phyloP scores from a whole-genome alignment of 306 rosid genomes.

The Rosa persica region DNA sequence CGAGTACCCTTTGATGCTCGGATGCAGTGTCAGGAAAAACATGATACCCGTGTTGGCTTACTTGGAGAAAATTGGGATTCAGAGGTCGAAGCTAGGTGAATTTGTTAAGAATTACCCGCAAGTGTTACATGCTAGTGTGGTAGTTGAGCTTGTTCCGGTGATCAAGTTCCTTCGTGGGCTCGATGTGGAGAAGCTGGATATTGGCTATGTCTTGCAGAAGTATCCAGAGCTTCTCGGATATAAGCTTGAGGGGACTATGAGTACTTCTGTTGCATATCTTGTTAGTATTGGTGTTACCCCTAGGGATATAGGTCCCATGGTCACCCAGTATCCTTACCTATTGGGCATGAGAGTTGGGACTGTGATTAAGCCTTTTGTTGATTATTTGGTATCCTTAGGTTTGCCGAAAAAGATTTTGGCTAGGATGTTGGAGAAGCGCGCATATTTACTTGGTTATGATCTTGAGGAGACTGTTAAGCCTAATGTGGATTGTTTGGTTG shows the following conservation, averaged over 20 bases:
- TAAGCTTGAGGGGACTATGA: slow-evolving; percentile 97
- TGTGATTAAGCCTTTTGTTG: slow-evolving; percentile 71
- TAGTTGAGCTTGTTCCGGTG: slow-evolving; percentile 94
- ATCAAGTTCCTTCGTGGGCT: slow-evolving; percentile 84
- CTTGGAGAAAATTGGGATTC: slow-evolving; percentile 86
- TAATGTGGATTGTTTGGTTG: slow-evolving; percentile 78
- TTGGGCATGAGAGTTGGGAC: slow-evolving; percentile 98
- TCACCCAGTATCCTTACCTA: slow-evolving; percentile 78
- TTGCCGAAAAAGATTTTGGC: slow-evolving; percentile 80
- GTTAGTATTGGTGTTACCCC: slow-evolving; percentile 88
- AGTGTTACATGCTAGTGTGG: slow-evolving; percentile 88
- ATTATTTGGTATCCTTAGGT: slow-evolving; percentile 64
- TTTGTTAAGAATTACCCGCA: slow-evolving; percentile 77
- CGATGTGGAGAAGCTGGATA: slow-evolving; percentile 80
- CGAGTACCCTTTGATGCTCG: slow-evolving; percentile 75
- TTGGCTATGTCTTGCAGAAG: slow-evolving; percentile 82
- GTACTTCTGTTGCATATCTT: slow-evolving; percentile 92
- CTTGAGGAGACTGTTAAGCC: slow-evolving; percentile 76
- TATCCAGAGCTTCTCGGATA: slow-evolving; percentile 93
- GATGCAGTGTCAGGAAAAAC: slow-evolving; percentile 82
- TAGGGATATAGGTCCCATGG: slow-evolving; percentile 95
- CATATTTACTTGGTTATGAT: slow-evolving; percentile 77
- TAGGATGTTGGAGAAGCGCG: slow-evolving; percentile 84
- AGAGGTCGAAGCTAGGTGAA: slow-evolving; percentile 68
- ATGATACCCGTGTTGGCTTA: slow-evolving; percentile 83